Evolutionary conservation across 805 yeast genomes (phyloP), one percentile per base, ranked within the genome.

Genomic region (Saccharomyces kudriavzevii): DNA sequence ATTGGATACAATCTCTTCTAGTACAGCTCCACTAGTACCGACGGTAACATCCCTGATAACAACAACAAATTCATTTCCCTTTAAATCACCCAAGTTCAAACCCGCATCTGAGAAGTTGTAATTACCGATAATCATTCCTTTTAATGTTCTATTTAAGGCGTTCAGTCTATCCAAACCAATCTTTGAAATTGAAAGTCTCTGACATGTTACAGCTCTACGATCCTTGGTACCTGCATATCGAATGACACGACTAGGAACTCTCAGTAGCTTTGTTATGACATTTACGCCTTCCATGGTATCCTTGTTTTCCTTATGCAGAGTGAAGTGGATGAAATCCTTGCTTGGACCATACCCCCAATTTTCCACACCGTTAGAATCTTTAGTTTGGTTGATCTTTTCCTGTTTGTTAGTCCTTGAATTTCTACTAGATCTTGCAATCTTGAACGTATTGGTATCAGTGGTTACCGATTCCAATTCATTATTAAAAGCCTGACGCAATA

Each of bases 211-310:
- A 49, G 95, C 99, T 67, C 99, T 82, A 61, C 98, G 80, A 69
- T 94, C 99, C 64, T 94, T 94, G 2, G 99, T 95, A 24, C 99
- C 99, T 0, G 97, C 96, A 68, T 84, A 89, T 51, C 88, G 77
- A 35, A 94, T 77, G 45, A 75, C 66, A 58, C 84, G 85, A 4
- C 85, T 74, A n/a, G 91, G 92, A 22, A 87, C 72, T 57, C 89
- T 80, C 58, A 94, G 74, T 56, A 88, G 79, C 65, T 85, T 85
- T 49, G 91, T 75, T 49, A 94, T 72, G 27, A 86, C 70, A 20
- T 83, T 78, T 1, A 94, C 94, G 13, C 89, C 94, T 71, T 94
- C 97, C 97, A 94, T 89, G 0, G 99, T 91, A 61, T 94, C 99
- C 67, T 91, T 87, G 72, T 94, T 94, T 66, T 94, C 97, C 68